phyloP scores from a whole-genome alignment of 208 protist genomes.

The Leishmania major region DNA sequence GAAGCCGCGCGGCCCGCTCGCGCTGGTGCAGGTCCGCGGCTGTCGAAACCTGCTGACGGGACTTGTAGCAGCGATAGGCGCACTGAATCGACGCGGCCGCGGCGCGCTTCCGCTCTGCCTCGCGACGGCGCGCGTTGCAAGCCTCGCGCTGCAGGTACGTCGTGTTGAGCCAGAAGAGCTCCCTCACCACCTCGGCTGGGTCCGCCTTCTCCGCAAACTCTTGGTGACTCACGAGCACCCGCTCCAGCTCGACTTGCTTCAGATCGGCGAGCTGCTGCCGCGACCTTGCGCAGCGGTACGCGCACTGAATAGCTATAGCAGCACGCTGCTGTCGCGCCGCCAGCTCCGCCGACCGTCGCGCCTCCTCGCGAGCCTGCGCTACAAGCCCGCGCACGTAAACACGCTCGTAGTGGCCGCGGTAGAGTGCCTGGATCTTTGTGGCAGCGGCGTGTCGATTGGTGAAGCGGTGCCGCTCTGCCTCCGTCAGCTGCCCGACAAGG shows the following conservation, averaged over 20 bases:
- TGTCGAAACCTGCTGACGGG: conserved; percentile 29
- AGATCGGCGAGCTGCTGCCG: conserved; percentile 30
- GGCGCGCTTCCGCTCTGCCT: conserved; percentile 17
- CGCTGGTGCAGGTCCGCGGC: conserved; percentile 11
- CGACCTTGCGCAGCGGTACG: conserved; percentile 49
- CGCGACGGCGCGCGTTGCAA: conserved; percentile 37
- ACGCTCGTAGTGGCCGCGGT: conserved; percentile 82
- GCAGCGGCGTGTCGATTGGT: conserved; percentile 46
- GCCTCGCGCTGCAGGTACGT: conserved; percentile 44
- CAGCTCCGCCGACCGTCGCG: conserved; percentile 33
- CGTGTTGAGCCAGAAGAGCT: conserved; percentile 87
- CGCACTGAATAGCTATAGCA: conserved; percentile 68
- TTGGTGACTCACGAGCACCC: conserved; percentile 49
- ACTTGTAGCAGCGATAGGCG: conserved; percentile 40
- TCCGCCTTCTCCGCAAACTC: conserved; percentile 55
- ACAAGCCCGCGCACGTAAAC: conserved; percentile 61
- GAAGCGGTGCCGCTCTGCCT: conserved; percentile 47
- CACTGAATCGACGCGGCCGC: conserved; percentile 67
- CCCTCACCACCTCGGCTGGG: conserved; percentile 68
- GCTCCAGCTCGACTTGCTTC: conserved; percentile 41
- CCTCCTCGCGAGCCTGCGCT: conserved; percentile 49
- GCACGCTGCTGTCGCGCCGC: conserved; percentile 50
- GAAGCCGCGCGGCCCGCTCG: conserved; percentile 38
- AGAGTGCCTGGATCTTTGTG: conserved; percentile 73
- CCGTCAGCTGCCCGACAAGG: conserved; percentile 47